A percentile compares a stretch with the other conserved stretches of the same genome.
Conservation (phyloP, 2,329 filamentous ascomycete genomes). For the Aspergillus fumigatus region DNA sequence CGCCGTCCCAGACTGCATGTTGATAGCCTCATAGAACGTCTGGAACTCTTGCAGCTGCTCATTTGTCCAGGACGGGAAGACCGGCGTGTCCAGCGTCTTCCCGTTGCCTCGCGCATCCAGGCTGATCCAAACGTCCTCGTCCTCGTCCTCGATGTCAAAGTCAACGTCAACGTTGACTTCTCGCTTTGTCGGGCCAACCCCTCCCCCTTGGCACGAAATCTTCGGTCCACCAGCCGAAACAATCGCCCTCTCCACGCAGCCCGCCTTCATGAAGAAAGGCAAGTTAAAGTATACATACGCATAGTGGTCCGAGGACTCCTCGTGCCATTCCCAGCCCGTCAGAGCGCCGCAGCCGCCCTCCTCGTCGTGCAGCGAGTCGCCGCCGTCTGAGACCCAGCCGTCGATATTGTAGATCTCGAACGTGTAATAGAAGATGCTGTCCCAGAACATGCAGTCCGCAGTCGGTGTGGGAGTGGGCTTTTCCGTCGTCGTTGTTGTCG, state of each 20-base stretch:
- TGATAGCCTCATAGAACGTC: not conserved
- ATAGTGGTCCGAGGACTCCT: too few relatives aligned
- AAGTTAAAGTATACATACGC: constrained; percentile 14
- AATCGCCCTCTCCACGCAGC: constrained; percentile 26
- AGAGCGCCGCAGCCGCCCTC: too few relatives aligned
- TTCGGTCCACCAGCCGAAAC: constrained; percentile 21
- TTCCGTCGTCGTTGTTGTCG: too few relatives aligned
- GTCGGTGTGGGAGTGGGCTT: too few relatives aligned
- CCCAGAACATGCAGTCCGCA: too few relatives aligned
- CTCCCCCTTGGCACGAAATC: constrained; percentile 10
- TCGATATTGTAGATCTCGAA: too few relatives aligned
- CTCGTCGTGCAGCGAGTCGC: too few relatives aligned
- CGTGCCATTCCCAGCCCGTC: too few relatives aligned
- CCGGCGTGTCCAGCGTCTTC: not conserved
- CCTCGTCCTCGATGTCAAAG: not conserved
- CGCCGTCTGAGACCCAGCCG: too few relatives aligned
- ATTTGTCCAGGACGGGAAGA: not conserved
- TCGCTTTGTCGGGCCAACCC: not conserved
- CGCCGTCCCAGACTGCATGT: not conserved
- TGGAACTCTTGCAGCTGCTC: not conserved
- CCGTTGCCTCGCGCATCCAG: not conserved
- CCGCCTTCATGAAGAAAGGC: constrained; percentile 19
- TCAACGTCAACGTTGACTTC: not conserved
- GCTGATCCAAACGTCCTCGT: not conserved
- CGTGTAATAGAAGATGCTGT: too few relatives aligned